Conservation (phyloP, 768 basidiomycete species). For the Kwoniella sp. region DNA sequence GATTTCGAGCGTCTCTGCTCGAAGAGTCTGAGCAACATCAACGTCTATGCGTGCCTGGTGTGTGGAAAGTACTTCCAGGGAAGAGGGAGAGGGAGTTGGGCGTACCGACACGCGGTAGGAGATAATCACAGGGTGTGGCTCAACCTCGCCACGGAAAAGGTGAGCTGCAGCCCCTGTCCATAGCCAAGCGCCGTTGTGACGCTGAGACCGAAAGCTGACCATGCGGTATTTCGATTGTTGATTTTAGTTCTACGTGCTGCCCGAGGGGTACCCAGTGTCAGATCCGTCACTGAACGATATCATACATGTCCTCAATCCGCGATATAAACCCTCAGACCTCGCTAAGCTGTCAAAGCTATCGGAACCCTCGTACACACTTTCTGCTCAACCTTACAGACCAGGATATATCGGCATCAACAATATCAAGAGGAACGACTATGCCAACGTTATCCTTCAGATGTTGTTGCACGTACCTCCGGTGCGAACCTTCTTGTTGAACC, state of each 20-base stretch:
- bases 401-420: constrained; percentile 97
- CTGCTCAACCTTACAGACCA: constrained; percentile 77
- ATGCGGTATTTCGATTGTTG: neutral
- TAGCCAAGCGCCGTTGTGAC: constrained; percentile 9
- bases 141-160: constrained; percentile 90
- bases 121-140: constrained; percentile 99
- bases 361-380: constrained; percentile 77
- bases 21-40: constrained; percentile 92
- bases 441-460: constrained; percentile 94
- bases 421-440: constrained; percentile 94
- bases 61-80: constrained; percentile 99
- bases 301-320: constrained; percentile 80
- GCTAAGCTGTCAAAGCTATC: constrained; percentile 54
- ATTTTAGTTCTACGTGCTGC: constrained; percentile 86
- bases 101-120: constrained; percentile 94
- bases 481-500: constrained; percentile 70
- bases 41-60: constrained; percentile 95
- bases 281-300: constrained; percentile 98
- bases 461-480: constrained; percentile 87
- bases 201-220: neutral
- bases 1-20: constrained; percentile 99
- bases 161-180: no score
- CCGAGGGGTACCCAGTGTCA: constrained; percentile 93
- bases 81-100: constrained; percentile 86
- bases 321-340: constrained; percentile 74